phyloP scores from a whole-genome alignment of 306 rosid genomes.

The Dryas octopetala region DNA sequence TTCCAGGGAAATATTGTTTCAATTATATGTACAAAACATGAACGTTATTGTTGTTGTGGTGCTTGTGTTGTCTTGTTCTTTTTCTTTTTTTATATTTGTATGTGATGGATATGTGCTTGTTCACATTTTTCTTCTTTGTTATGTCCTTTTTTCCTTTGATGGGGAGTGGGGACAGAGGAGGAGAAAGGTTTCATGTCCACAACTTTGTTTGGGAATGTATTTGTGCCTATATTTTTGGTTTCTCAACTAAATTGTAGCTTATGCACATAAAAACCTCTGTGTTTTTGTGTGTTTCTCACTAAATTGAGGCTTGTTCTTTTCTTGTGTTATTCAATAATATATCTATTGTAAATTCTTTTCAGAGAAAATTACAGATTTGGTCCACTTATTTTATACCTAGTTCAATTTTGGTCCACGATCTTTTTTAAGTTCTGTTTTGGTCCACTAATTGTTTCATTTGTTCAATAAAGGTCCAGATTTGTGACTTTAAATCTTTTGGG shows the following conservation, averaged over 20 bases:
- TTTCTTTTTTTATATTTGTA: not conserved
- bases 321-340: not conserved
- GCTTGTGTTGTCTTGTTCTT: not conserved
- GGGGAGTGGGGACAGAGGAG: not conserved
- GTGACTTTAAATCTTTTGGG: too few relatives aligned
- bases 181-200: not conserved
- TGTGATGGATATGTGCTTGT: not conserved
- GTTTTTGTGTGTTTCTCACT: not conserved
- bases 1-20: not conserved
- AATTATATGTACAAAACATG: not conserved
- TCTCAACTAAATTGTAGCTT: not conserved
- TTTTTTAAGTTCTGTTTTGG: too few relatives aligned
- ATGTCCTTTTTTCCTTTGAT: not conserved
- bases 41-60: not conserved
- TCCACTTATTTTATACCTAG: too few relatives aligned
- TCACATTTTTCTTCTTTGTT: conserved; percentile 2
- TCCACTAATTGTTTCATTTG: too few relatives aligned
- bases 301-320: not conserved
- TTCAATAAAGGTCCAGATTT: too few relatives aligned
- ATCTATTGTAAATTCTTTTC: not conserved
- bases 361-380: too few relatives aligned
- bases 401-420: too few relatives aligned
- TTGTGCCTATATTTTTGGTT: not conserved
- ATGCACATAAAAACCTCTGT: not conserved
- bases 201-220: not conserved